Percentiles rank a stretch among this genome's conserved stretches.
Evolutionary conservation across 2,329 filamentous ascomycete genomes (phyloP).

Genomic region (Fusarium sp.): DNA sequence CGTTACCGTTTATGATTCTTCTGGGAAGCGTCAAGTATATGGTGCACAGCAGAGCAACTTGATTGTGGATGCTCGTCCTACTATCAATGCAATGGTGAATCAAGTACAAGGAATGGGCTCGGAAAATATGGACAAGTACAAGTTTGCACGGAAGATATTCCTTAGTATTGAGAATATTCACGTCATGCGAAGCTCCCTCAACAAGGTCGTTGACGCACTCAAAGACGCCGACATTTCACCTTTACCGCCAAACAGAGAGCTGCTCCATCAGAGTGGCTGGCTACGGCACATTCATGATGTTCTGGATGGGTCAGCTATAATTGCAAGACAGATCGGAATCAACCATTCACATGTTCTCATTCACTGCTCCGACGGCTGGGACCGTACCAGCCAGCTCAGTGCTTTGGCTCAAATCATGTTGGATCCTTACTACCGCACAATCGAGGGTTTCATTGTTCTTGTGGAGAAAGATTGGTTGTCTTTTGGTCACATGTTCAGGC

Average conservation of each 20-base stretch:
- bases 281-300: constrained; percentile 88
- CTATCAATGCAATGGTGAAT: constrained; percentile 94
- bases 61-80: constrained; percentile 95
- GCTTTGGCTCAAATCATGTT: constrained; percentile 92
- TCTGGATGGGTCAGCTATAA: constrained; percentile 84
- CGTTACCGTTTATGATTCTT: constrained; percentile 62
- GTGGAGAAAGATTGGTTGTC: constrained; percentile 98
- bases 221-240: constrained; percentile 92
- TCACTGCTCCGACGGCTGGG: constrained; percentile 98
- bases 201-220: constrained; percentile 87
- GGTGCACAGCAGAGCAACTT: constrained; percentile 93
- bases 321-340: constrained; percentile 88
- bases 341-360: constrained; percentile 96
- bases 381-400: constrained; percentile 94
- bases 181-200: constrained; percentile 92
- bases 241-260: constrained; percentile 82
- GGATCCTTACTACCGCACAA: constrained; percentile 93
- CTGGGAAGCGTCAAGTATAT: constrained; percentile 76
- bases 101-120: constrained; percentile 93
- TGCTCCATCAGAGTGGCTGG: constrained; percentile 88
- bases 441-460: constrained; percentile 93
- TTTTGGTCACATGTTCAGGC: constrained; percentile 97
- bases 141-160: constrained; percentile 89
- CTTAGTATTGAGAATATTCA: constrained; percentile 98
- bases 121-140: constrained; percentile 98